Conservation (phyloP, 495 filamentous ascomycete species). For the Lophium mytilinum region DNA sequence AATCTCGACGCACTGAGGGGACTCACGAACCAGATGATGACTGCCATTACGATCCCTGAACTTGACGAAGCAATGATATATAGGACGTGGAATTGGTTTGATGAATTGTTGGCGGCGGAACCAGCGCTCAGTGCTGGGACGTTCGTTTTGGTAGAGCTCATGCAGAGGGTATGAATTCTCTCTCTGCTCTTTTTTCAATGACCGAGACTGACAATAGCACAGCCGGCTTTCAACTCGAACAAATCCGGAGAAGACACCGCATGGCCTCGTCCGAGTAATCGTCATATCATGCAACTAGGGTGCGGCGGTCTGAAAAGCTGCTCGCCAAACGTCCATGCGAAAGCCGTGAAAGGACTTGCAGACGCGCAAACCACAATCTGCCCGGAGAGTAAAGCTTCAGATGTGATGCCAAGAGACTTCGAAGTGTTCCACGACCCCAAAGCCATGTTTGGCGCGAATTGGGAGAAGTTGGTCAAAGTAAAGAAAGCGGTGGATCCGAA, state of each 20-base stretch:
- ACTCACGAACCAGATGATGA: constrained; percentile 20
- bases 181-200: background rate
- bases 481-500: constrained; percentile 27
- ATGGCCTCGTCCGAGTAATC: constrained; percentile 22
- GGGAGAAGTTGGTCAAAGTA: constrained; percentile 19
- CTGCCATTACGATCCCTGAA: constrained; percentile 15
- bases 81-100: constrained; percentile 27
- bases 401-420: constrained; percentile 11
- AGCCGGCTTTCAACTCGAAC: constrained; percentile 21
- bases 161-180: constrained; percentile 20
- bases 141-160: constrained; percentile 28
- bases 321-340: constrained; percentile 12
- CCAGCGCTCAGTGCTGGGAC: constrained; percentile 17
- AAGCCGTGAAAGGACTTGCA: constrained; percentile 13
- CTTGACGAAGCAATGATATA: constrained; percentile 22
- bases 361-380: background rate
- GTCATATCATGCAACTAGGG: constrained; percentile 27
- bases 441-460: constrained; percentile 30
- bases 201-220: background rate
- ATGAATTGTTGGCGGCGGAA: constrained; percentile 13
- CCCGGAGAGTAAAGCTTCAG: background rate
- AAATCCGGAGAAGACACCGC: constrained; percentile 15
- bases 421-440: constrained; percentile 10
- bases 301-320: constrained; percentile 11
- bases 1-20: constrained; percentile 11